Conservation (phyloP, 192 early-diverging fungal genomes). For the Gaertneriomyces sp. region DNA sequence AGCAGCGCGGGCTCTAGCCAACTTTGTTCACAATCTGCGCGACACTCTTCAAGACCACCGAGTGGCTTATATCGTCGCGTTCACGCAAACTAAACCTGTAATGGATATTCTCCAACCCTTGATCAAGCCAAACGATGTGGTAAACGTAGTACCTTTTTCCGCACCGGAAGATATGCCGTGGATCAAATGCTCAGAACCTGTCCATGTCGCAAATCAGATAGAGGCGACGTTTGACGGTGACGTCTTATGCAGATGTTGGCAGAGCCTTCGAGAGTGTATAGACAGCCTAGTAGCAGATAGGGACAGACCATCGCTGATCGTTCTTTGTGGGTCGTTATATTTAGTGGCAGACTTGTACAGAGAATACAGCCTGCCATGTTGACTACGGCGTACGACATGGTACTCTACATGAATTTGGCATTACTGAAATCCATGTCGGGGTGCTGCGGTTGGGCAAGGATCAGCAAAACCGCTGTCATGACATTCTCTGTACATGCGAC, state of each 20-base stretch:
- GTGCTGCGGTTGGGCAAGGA: constrained; percentile 17
- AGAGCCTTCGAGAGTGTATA: constrained; percentile 11
- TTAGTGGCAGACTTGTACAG: constrained; percentile 71
- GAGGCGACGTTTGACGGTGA: constrained; percentile 33
- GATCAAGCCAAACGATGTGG: constrained; percentile 53
- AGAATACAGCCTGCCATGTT: neutral
- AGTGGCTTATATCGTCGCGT: constrained; percentile 75
- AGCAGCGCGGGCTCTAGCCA: constrained; percentile 62
- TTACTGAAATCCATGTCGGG: constrained; percentile 49
- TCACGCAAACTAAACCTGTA: constrained; percentile 68
- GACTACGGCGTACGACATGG: neutral
- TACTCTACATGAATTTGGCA: constrained; percentile 29
- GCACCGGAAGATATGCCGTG: constrained; percentile 85
- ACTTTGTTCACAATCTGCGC: constrained; percentile 45
- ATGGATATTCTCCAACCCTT: constrained; percentile 57
- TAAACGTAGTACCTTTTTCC: constrained; percentile 70
- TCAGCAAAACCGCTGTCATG: neutral
- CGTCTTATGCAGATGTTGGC: constrained; percentile 13
- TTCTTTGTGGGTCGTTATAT: constrained; percentile 83
- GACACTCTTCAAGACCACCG: neutral
- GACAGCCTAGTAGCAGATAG: neutral
- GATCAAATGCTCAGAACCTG: constrained; percentile 58
- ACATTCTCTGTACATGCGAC: neutral
- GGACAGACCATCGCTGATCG: constrained; percentile 50
- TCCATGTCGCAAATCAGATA: constrained; percentile 39